Evolutionary conservation across 2,329 filamentous ascomycete genomes (phyloP).

Genomic region (Trichoderma semiorbis): DNA sequence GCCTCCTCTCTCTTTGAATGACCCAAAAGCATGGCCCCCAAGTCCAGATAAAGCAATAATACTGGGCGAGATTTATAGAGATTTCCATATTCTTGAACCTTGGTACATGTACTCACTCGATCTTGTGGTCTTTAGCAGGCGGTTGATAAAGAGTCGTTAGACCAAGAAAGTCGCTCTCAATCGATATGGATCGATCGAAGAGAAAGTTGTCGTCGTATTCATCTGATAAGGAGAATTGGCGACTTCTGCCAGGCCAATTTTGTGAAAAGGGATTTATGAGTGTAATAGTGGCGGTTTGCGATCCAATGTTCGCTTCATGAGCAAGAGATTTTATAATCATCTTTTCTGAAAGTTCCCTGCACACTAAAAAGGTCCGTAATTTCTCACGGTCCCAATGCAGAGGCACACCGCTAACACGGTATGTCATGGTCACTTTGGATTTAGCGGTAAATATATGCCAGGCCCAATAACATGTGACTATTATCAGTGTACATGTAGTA

Average conservation of each 20-base stretch:
- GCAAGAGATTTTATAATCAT: not conserved
- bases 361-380: not conserved
- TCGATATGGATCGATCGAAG: constrained; percentile 1
- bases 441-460: no score
- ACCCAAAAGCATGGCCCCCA: not conserved
- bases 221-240: not conserved
- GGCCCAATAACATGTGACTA: no score
- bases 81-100: no score
- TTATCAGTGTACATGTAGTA: no score
- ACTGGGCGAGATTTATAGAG: no score
- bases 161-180: not conserved
- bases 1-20: not conserved
- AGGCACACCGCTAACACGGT: not conserved
- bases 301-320: not conserved
- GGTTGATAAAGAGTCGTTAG: not conserved
- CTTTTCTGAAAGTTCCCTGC: constrained; percentile 4
- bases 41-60: not conserved
- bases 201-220: not conserved
- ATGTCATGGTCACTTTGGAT: no score
- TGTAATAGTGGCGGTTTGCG: not conserved
- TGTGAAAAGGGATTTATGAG: not conserved
- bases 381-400: not conserved
- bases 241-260: constrained; percentile 1
- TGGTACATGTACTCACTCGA: no score
- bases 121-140: not conserved